Percentiles rank a stretch among this genome's conserved stretches.
These are phyloP conservation scores for Colletotrichum aenigma DNA, from an alignment of 2,329 filamentous ascomycete species.

Conservation along the genomic window DNA sequence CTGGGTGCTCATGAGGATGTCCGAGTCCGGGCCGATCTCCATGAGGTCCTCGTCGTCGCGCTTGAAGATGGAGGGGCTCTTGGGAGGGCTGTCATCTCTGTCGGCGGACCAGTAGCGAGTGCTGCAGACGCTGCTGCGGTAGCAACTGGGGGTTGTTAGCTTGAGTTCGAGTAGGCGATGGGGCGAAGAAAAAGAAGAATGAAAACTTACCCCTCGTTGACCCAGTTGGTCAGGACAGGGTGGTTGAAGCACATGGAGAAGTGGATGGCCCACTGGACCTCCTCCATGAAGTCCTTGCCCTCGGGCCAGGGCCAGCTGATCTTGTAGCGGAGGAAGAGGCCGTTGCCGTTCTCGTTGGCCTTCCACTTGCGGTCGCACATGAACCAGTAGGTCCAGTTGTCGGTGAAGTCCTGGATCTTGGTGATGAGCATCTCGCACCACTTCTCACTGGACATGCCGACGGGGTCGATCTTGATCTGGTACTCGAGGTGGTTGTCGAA, in stretches of 20 bases:
- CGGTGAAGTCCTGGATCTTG: background rate
- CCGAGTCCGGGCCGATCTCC: background rate
- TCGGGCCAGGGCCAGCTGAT: background rate
- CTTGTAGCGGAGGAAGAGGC: background rate
- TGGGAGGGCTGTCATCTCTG: background rate
- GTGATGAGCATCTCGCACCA: background rate
- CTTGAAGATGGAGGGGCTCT: background rate
- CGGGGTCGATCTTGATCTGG: background rate
- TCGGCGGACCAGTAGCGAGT: background rate
- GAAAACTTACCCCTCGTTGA: background rate
- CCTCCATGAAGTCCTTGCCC: background rate
- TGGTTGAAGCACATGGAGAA: background rate
- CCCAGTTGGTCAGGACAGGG: background rate
- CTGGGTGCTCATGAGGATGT: background rate
- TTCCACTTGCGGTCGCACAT: background rate
- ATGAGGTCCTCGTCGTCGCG: background rate
- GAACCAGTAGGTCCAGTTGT: background rate
- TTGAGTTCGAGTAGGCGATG: background rate
- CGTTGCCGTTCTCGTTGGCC: background rate
- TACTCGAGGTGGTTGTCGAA: constrained; percentile 9
- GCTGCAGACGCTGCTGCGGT: background rate
- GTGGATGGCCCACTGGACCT: background rate
- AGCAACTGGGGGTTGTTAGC: background rate
- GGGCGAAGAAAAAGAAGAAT: rapidly evolving
- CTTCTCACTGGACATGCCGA: background rate